Conservation (phyloP, 1,284 basidiomycete species). For the Amylostereum areolatum region DNA sequence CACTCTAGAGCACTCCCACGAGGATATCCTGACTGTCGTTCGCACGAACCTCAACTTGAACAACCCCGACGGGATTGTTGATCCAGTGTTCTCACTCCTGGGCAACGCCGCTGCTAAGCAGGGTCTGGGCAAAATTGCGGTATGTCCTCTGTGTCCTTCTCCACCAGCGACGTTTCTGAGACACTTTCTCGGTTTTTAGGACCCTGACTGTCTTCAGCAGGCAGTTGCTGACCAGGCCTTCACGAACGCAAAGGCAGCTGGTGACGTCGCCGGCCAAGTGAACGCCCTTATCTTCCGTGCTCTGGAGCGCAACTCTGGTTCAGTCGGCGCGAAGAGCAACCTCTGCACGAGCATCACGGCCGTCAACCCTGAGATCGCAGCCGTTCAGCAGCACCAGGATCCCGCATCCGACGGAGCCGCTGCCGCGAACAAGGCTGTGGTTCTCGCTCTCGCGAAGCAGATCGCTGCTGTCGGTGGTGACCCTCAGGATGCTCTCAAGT, state of each 20-base stretch:
- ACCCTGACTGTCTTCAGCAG: conserved; percentile 61
- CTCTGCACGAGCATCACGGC: conserved; percentile 51
- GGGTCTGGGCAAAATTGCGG: conserved; percentile 49
- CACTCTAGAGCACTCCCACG: conserved; percentile 56
- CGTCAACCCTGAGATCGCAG: conserved; percentile 62
- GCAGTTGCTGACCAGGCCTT: conserved; percentile 63
- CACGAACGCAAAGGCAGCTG: conserved; percentile 62
- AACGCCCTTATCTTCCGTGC: conserved; percentile 60
- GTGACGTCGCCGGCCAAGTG: conserved; percentile 51
- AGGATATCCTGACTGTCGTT: conserved; percentile 47
- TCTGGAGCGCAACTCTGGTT: conserved; percentile 60
- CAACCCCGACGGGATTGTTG: conserved; percentile 55
- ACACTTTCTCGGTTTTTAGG: conserved; percentile 24
- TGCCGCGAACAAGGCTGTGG: conserved; percentile 56
- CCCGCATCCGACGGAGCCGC: conserved; percentile 55
- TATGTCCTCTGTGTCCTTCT: conserved; percentile 18
- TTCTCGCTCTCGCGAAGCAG: conserved; percentile 54
- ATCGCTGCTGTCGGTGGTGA: conserved; percentile 60
- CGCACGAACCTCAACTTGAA: conserved; percentile 40
- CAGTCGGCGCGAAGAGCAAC: conserved; percentile 44
- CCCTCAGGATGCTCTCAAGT: conserved; percentile 52
- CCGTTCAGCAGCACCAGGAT: conserved; percentile 62
- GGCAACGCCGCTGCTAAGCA: conserved; percentile 54
- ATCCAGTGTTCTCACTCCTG: conserved; percentile 62
- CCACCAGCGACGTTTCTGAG: background rate